phyloP scores from a whole-genome alignment of 805 yeast genomes.

The Clavispora santaluciae region DNA sequence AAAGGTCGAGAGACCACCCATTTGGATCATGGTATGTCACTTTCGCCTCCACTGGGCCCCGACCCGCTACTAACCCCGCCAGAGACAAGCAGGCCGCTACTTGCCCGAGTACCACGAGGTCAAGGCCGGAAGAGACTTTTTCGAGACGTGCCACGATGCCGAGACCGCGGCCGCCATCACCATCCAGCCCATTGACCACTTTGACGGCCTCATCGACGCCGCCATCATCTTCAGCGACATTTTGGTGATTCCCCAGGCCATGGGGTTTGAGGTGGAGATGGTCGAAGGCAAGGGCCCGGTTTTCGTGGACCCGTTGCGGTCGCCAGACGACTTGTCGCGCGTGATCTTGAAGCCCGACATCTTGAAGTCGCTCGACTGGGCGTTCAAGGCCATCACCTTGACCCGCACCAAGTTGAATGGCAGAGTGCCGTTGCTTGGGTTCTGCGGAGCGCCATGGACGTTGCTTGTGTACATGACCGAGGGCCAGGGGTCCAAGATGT shows the following conservation, averaged over 20 bases:
- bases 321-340: conserved; percentile 59
- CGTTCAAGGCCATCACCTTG: conserved; percentile 84
- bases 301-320: conserved; percentile 82
- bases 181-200: conserved; percentile 91
- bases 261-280: conserved; percentile 95
- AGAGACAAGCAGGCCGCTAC: conserved; percentile 95
- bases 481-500: conserved; percentile 93
- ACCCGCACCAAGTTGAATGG: conserved; percentile 87
- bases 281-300: conserved; percentile 92
- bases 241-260: conserved; percentile 93
- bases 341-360: conserved; percentile 66
- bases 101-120: conserved; percentile 88
- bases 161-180: conserved; percentile 92
- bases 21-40: conserved; percentile 80
- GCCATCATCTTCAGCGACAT: conserved; percentile 96
- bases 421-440: conserved; percentile 90
- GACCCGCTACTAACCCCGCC: conserved; percentile 6
- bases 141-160: conserved; percentile 92
- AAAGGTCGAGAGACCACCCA: conserved; percentile 91
- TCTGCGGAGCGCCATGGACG: conserved; percentile 98
- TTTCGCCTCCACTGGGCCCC: background rate
- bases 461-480: conserved; percentile 94
- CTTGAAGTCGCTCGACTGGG: conserved; percentile 81
- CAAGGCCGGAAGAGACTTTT: conserved; percentile 81
- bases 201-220: conserved; percentile 86